Base-by-base conservation (phyloP, 2,329 filamentous ascomycete genomes). In the Fusarium proliferatum region DNA sequence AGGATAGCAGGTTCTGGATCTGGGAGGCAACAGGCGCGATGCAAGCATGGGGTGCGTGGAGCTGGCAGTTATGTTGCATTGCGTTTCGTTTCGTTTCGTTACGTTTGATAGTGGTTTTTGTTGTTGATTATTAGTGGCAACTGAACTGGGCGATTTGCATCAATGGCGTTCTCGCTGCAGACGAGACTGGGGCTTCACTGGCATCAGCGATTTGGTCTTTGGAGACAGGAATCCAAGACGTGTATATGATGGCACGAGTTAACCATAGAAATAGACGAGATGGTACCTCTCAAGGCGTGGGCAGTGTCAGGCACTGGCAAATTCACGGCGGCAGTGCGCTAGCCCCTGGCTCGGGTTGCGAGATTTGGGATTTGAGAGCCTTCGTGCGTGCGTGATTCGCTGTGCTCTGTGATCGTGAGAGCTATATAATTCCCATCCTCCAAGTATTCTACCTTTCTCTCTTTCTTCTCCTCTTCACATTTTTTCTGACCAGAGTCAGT, bases 211-310 rank as follows among this genome's bases (percentile, higher is more conserved):
- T 69, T 61, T 64, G 48, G 62, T 65, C 57, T 64, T 38, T 51
- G 64, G 74, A 68, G 66, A 76, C 63, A 49, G 61, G 61, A 62
- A 62, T 69, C 57, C 56, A 64, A 63, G 68, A 61, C 59, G 67
- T 75, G 67, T 75, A 74, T 65, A 78, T 64, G 59, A 73, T 69
- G 65, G 45, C 45, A 73, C 63, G 64, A 70, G 65, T 63, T 26
- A 19, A 53, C 19, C 56, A 75, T 76, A 77, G 70, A 76, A 64
- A 77, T 78, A 78, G 76, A 78, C 39, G 48, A 61, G 64, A 60
- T 67, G 38, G 12, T 45, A 59, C 51, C n/a, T 57, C 66, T n/a
- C 38, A 45, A 28, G 13, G 28, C 16, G 19, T 19, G 26, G 11
- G 36, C 26, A 13, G 28, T 52, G 38, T 12, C 12, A 30, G n/a